Conservation (phyloP, 2,329 filamentous ascomycete genomes). For the Penicillium corylophilum region DNA sequence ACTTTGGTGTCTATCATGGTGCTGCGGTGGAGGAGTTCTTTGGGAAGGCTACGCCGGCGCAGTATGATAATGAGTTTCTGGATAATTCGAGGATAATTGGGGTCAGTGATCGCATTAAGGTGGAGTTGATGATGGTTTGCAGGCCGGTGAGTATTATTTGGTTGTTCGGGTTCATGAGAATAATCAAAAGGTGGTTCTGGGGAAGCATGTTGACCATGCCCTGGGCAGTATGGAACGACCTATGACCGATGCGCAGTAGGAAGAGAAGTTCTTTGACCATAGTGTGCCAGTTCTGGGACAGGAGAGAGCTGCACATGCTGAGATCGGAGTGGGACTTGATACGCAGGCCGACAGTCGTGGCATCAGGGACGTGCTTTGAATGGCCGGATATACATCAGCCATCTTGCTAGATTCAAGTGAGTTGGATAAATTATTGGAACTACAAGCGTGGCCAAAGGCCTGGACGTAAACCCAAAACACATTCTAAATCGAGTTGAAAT, state of each 20-base stretch:
- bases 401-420: neutral
- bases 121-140: no score
- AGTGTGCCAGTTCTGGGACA: slow-evolving; percentile 44
- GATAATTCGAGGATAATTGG: no score
- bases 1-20: no score
- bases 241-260: slow-evolving; percentile 47
- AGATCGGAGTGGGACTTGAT: slow-evolving; percentile 33
- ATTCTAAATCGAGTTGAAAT: slow-evolving; percentile 27
- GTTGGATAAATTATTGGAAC: neutral
- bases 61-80: no score
- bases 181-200: slow-evolving; percentile 34
- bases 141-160: slow-evolving; percentile 45
- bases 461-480: neutral
- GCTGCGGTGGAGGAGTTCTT: no score
- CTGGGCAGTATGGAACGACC: slow-evolving; percentile 52
- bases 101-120: no score
- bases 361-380: slow-evolving; percentile 17
- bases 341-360: slow-evolving; percentile 32
- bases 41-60: no score
- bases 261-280: slow-evolving; percentile 53
- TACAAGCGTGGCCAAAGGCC: neutral
- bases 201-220: slow-evolving; percentile 51
- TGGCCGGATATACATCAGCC: neutral
- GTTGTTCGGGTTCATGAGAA: slow-evolving; percentile 34
- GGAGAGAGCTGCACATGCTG: slow-evolving; percentile 35